phyloP scores from a whole-genome alignment of 1,284 basidiomycete genomes.

The Peniophora sp. region DNA sequence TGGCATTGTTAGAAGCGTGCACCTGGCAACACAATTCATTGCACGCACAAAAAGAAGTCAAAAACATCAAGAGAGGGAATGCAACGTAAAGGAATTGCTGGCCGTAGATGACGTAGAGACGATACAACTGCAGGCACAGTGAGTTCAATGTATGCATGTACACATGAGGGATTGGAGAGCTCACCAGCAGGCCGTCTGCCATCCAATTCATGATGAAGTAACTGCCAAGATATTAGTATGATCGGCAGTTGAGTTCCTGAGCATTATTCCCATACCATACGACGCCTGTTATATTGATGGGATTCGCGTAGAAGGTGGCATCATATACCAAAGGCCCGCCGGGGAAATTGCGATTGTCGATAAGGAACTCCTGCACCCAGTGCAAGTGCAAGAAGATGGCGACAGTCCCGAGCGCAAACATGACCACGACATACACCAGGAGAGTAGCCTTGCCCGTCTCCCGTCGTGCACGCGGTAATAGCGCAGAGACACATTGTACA shows the following conservation, averaged over 20 bases:
- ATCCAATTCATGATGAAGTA: slow-evolving; percentile 2
- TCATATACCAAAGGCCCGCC: neutral
- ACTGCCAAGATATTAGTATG: neutral
- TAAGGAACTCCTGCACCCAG: neutral
- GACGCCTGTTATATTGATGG: neutral
- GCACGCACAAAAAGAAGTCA: slow-evolving; percentile 1
- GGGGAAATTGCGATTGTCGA: slow-evolving; percentile 1
- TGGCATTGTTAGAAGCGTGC: neutral
- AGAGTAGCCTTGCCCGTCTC: neutral
- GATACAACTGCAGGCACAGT: slow-evolving; percentile 3
- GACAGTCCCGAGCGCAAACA: neutral
- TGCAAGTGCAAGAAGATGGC: neutral
- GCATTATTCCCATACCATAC: neutral
- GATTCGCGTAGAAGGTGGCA: slow-evolving; percentile 1
- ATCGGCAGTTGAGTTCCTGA: too few species aligned
- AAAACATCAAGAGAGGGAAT: slow-evolving; percentile 3
- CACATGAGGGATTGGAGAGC: neutral
- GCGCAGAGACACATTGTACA: neutral
- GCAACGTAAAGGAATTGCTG: neutral
- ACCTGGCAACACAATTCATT: neutral
- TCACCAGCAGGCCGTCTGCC: slow-evolving; percentile 5
- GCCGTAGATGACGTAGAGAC: slow-evolving; percentile 3
- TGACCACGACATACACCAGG: neutral
- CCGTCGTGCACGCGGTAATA: neutral
- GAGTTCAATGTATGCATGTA: neutral